A percentile compares a stretch with the other conserved stretches of the same genome.
Evolutionary conservation across 257 asterid species (phyloP).

Genomic region (Primulina tabacum): DNA sequence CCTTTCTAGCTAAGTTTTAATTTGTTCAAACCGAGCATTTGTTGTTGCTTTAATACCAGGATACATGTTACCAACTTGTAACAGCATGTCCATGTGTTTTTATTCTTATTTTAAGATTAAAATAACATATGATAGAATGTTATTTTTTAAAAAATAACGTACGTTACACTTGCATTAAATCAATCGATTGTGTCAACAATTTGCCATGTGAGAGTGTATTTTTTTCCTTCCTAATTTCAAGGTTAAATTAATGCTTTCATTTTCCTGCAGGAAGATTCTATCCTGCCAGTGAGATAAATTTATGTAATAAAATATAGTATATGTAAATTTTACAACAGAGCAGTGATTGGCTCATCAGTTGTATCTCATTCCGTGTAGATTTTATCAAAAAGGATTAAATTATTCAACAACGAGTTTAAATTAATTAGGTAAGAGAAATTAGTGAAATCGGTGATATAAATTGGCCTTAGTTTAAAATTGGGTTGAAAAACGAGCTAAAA

Average conservation of each 20-base stretch:
- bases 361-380: too few relatives aligned
- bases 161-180: background rate
- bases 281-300: background rate
- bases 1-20: conserved; percentile 4
- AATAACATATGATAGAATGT: background rate
- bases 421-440: too few relatives aligned
- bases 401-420: too few relatives aligned
- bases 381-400: too few relatives aligned
- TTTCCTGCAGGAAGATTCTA: background rate
- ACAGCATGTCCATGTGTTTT: conserved; percentile 32
- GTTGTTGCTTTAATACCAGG: background rate
- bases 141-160: background rate
- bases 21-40: conserved; percentile 16
- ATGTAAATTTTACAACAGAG: too few relatives aligned
- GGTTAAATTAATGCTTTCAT: background rate
- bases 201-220: background rate
- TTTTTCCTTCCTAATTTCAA: background rate
- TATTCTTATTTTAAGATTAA: conserved; percentile 16
- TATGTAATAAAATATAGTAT: too few relatives aligned
- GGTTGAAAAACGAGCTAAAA: too few relatives aligned
- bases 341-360: too few relatives aligned
- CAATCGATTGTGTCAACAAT: background rate
- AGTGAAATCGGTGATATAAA: too few relatives aligned
- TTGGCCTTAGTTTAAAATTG: too few relatives aligned
- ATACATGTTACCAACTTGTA: conserved; percentile 29